Base-by-base conservation (phyloP, 2,329 filamentous ascomycete genomes). In the Sporothrix dimorphospora region DNA sequence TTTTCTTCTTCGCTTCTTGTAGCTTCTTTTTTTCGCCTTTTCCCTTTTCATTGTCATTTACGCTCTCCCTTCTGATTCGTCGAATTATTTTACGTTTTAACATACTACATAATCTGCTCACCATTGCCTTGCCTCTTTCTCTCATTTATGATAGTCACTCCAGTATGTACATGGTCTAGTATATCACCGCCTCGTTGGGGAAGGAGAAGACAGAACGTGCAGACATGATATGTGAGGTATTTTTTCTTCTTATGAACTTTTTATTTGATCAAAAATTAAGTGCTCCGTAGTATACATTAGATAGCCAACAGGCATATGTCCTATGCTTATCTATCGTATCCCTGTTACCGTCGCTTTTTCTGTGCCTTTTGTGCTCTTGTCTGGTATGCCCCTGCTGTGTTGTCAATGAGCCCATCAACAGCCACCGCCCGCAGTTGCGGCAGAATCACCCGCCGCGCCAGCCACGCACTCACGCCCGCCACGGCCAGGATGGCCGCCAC, bases 401-500 rank as follows among this genome's bases (percentile, higher is more conserved):
- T 14, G 6, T 16, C 51, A 5, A 30, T 12, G 4, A 9, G 8
- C 30, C 49, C 57, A 2, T 21, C 27, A 1, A 14, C 40, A 70
- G 74, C 78, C 30, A 80, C 72, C 24, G 72, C 71, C 72, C 77
- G 76, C 73, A 83, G 75, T 77, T 77, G 77, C 16, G 74, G 74
- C 42, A 79, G 77, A 47, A 83, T 77, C 72, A 83, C 77, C 72
- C 78, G 78, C 72, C 77, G 79, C 49, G 85, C 83, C n/a, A 85
- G 76, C 80, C 81, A 85, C 3, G 83, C 83, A 49, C 71, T 72
- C 19, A 79, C 75, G 34, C 81, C 74, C n/a, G 89, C 88, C 70
- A 97, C 86, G 3, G 87, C 75, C 4, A 86, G 77, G 70, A 97
- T 85, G 80, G 94, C 97, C 47, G 82, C 83, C 14, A 88, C 88